A percentile compares a stretch with the other conserved stretches of the same genome.
Conservation (phyloP, 2,329 filamentous ascomycete species). For the Verruconis gallopava region DNA sequence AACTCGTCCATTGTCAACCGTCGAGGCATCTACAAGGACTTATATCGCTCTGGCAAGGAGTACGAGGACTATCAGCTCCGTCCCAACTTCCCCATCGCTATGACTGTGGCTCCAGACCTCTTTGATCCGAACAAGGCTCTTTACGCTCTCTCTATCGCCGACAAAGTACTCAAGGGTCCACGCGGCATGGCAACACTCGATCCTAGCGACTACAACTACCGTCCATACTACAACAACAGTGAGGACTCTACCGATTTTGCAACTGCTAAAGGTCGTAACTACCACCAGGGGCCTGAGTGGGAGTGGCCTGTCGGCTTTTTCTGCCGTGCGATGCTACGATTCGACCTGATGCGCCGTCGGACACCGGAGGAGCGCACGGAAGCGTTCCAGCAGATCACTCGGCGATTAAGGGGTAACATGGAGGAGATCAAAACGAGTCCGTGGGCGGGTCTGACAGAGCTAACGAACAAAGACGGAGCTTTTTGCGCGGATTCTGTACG, state of each 20-base stretch:
- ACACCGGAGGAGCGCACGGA: slow-evolving; percentile 60
- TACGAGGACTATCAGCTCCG: slow-evolving; percentile 97
- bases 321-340: slow-evolving; percentile 78
- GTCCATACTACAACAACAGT: slow-evolving; percentile 86
- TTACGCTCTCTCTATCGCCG: slow-evolving; percentile 64
- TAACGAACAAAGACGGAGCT: slow-evolving; percentile 81
- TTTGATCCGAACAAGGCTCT: slow-evolving; percentile 72
- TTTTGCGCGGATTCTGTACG: slow-evolving; percentile 78
- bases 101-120: slow-evolving; percentile 82
- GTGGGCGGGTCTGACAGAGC: slow-evolving; percentile 85
- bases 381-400: slow-evolving; percentile 88
- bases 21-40: slow-evolving; percentile 93
- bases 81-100: slow-evolving; percentile 87
- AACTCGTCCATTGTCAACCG: slow-evolving; percentile 72
- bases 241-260: slow-evolving; percentile 87
- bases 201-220: slow-evolving; percentile 82
- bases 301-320: slow-evolving; percentile 96
- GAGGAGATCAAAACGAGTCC: slow-evolving; percentile 63
- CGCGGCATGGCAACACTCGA: slow-evolving; percentile 94
- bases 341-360: slow-evolving; percentile 64
- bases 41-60: slow-evolving; percentile 86
- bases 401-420: slow-evolving; percentile 71
- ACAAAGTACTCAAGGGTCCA: slow-evolving; percentile 68
- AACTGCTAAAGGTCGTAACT: slow-evolving; percentile 89
- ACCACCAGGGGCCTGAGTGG: slow-evolving; percentile 98